Evolutionary conservation across 2,329 filamentous ascomycete genomes (phyloP), one percentile per base, ranked within the genome.

Genomic region (Capronia coronata): DNA sequence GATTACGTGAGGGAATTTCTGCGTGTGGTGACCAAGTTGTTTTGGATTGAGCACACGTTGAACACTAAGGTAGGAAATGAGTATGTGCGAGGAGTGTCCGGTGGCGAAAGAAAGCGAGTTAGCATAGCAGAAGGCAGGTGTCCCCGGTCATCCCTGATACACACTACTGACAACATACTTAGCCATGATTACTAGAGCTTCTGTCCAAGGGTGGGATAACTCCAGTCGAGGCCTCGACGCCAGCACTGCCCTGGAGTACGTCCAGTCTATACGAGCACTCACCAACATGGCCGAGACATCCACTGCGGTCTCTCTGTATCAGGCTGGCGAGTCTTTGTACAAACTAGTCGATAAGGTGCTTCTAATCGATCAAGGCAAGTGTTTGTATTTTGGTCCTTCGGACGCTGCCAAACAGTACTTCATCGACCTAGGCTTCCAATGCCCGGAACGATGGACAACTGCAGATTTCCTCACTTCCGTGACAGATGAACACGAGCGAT

Each of bases 401-500:
- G 73, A 77, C 3, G 69, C 77, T 1, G 86, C 85, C 1, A 84
- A 79, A 61, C 65, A 73, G 22, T 90, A 86, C 62, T 89, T 90
- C 56, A 67, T 81, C 41, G 69, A 77, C n/a, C 71, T 89, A 29
- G 86, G 86, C 0, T 90, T 88, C 58, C 72, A 79, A 13, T 87
- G 84, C 60, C 84, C 85, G 0, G 75, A 80, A 18, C 76, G 85
- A 11, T 80, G 83, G 75, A 88, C 84, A 0, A 83, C 82, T 0
- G 81, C 80, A 3, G 86, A 91, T 64, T 91, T 90, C 66, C 68
- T 90, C 27, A 90, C 86, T 0, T 87, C 83, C 1, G 82, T 90
- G 61, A 87, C 49, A 7, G 50, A 53, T 34, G 69, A 75, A 1
- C 71, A 79, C 47, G 81, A 82, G 51, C 71, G 82, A 25, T 68